Base-by-base conservation (phyloP, 345 rosid species). In the Brassica cretica region DNA sequence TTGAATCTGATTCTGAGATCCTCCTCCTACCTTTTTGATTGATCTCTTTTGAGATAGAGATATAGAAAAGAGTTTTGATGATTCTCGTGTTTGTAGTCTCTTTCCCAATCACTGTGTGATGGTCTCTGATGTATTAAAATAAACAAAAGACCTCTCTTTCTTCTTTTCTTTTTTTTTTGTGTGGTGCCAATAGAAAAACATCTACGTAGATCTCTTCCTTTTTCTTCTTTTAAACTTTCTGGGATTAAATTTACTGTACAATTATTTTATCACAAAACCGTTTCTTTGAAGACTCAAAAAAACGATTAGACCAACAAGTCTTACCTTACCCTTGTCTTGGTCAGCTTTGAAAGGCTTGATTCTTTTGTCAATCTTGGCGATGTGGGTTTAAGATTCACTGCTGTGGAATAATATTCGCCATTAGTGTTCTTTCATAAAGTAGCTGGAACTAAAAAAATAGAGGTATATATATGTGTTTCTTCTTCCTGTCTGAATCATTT, bases 181-280 rank as follows among this genome's bases (percentile, higher is more conserved):
- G 56, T 37, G 65, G 62, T 67, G 75, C 62, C 64, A 53, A 66
- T 51, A 68, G 37, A 53, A 70, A 61, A 56, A 64, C 0, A 68
- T 72, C 71, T 44, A 70, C 62, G 59, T 78, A 85, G 86, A 85
- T 85, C 86, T 83, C 77, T 62, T 75, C 51, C 72, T 66, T 74
- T 53, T 71, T 14, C 71, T 15, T 37, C 70, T 44, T 21, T 68
- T 0, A 18, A 33, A 32, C 16, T 68, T 41, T 68, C 56, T 71
- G 49, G 68, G 75, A 14, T 78, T 69, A 62, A n/a, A 18, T 51
- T 61, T 30, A 24, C 30, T 73, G 59, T 70, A 60, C 72, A 56
- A 27, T 37, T 72, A 56, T 72, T 55, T 68, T 24, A 59, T 35
- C 59, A 19, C 6, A 66, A 71, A 82, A 41, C 44, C 70, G 56